Evolutionary conservation across 306 rosid species (phyloP).

Genomic region (Lathyrus sativus): DNA sequence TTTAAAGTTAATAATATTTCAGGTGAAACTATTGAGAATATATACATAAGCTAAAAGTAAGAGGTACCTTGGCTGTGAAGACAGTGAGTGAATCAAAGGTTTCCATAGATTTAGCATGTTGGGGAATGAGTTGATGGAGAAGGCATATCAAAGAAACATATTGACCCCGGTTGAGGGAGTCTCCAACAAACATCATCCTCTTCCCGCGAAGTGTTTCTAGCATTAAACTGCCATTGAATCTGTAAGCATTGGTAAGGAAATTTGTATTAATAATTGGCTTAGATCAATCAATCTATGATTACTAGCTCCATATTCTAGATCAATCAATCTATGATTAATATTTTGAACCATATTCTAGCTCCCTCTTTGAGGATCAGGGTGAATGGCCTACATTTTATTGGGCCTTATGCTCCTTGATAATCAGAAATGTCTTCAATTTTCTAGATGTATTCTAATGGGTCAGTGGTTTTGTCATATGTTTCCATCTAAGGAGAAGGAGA

Average conservation of each 20-base stretch:
- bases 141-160: constrained; percentile 89
- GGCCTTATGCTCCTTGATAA: no score
- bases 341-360: no score
- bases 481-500: no score
- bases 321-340: neutral
- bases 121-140: constrained; percentile 69
- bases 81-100: constrained; percentile 82
- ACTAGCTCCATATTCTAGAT: neutral
- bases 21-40: constrained; percentile 2
- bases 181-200: constrained; percentile 91
- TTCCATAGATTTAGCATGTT: constrained; percentile 79
- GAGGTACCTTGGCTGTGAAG: constrained; percentile 71
- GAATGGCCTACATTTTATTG: no score
- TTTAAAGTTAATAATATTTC: constrained; percentile 3
- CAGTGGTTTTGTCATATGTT: no score
- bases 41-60: neutral
- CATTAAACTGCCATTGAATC: constrained; percentile 85
- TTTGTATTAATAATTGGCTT: neutral
- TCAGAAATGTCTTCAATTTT: no score
- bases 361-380: no score
- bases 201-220: constrained; percentile 85
- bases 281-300: neutral
- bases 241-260: constrained; percentile 34
- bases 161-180: constrained; percentile 87
- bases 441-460: no score